phyloP scores from a whole-genome alignment of 106 monocot species.

The Apostasia shenzhenica region DNA sequence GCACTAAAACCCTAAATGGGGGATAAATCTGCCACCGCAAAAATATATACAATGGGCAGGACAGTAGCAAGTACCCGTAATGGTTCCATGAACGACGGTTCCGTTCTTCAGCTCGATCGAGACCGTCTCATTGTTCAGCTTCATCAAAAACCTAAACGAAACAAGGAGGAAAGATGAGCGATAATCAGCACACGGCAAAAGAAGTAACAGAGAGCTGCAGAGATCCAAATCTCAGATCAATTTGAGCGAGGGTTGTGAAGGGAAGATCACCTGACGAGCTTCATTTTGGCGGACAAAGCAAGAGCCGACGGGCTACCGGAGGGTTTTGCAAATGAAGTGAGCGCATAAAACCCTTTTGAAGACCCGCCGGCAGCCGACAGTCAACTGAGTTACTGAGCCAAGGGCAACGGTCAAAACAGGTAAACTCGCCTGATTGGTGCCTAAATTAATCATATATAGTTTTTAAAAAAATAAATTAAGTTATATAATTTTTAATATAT shows the following conservation, averaged over 20 bases:
- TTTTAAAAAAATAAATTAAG: too few species aligned
- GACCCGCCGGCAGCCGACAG: background rate
- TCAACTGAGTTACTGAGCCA: too few species aligned
- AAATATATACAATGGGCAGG: too few species aligned
- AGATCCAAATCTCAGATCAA: too few species aligned
- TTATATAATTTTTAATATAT: too few species aligned
- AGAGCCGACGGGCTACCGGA: background rate
- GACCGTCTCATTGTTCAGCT: constrained; percentile 65
- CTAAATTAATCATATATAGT: too few species aligned
- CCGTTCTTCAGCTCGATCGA: constrained; percentile 65
- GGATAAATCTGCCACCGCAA: too few species aligned
- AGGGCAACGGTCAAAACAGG: too few species aligned
- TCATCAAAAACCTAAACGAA: constrained; percentile 46
- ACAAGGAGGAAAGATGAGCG: background rate
- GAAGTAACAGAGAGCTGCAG: too few species aligned
- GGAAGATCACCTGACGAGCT: constrained; percentile 19
- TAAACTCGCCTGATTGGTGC: too few species aligned
- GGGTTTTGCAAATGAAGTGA: background rate
- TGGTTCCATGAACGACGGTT: constrained; percentile 48
- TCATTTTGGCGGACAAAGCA: constrained; percentile 11
- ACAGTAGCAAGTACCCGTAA: constrained; percentile 27
- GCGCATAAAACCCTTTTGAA: background rate
- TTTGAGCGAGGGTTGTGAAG: background rate
- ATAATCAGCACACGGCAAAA: background rate
- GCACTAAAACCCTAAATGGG: too few species aligned